phyloP scores from a whole-genome alignment of 192 early-diverging fungal species.

The Backusella psychrophila region DNA sequence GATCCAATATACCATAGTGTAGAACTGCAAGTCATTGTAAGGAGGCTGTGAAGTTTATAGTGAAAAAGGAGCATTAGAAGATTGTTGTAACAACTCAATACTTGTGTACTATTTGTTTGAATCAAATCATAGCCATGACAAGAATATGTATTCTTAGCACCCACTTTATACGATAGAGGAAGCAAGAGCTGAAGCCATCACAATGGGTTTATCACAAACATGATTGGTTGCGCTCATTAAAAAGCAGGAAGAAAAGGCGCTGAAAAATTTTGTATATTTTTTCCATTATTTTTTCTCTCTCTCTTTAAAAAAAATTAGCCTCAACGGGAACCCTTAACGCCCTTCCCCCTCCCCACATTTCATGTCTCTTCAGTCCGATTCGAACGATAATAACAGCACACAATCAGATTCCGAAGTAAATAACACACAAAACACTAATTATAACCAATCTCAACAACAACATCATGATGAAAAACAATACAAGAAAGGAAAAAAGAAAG shows the following conservation, averaged over 20 bases:
- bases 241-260: no score
- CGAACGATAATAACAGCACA: constrained; percentile 7
- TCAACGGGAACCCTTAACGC: not conserved
- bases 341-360: not conserved
- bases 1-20: no score
- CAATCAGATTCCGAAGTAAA: not conserved
- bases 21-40: no score
- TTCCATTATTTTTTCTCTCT: not conserved
- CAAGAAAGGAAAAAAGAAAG: constrained; percentile 9
- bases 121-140: no score
- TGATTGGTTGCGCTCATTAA: not conserved
- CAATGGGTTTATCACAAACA: not conserved
- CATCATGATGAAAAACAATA: not conserved
- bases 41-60: no score
- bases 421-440: not conserved
- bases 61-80: no score
- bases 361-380: constrained; percentile 12
- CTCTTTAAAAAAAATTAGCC: not conserved
- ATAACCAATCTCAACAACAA: not conserved
- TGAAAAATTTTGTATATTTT: not conserved
- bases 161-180: no score
- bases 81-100: no score
- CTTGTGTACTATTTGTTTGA: no score
- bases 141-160: no score
- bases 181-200: not conserved